Evolutionary conservation across 345 rosid genomes (phyloP), one percentile per base, ranked within the genome.

Genomic region (Salix purpurea): DNA sequence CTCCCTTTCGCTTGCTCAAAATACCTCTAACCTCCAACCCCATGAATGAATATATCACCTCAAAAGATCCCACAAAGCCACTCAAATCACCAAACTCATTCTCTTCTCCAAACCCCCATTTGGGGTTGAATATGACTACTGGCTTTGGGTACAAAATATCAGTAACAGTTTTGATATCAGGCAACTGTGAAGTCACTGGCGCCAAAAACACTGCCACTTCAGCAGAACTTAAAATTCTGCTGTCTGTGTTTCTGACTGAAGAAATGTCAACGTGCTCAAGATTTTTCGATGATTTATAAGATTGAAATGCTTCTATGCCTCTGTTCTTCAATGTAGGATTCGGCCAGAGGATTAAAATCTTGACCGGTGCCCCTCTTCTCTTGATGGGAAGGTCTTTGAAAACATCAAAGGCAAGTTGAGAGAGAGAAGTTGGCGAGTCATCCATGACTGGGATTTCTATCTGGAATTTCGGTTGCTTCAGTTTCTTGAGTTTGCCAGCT

Each of bases 1-100:
- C 87, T 19, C 95, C 95, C 81, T 74, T 87, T 71, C 93, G 70
- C 82, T 84, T 91, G 70, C 92, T 91, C 87, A 93, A 50, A 81
- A 95, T 44, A 2, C 93, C 97, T 71, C 79, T 79, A 65, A 95
- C 96, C 77, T 91, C 97, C 67, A 91, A 81, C 11, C 97, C 97
- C 76, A 85, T 77, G 50, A 92, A 90, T 50, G 97, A 94, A 71
- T 93, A 91, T 6, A 95, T 85, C 87, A 91, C 96, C 34, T 89
- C 96, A 79, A 91, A 93, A 6, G 93, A 90, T 60, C 86, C 75
- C 32, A 88, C 81, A 77, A 90, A 89, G 3, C 82, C 82, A 48
- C 75, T 72, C 62, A 85, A 69, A 21, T 90, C 92, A 2, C 91
- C 90, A 71, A 92, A 87, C 37, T 76, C 80, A 16, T 70, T 84